phyloP scores from a whole-genome alignment of 768 basidiomycete species.

The Phylloporus sp. region DNA sequence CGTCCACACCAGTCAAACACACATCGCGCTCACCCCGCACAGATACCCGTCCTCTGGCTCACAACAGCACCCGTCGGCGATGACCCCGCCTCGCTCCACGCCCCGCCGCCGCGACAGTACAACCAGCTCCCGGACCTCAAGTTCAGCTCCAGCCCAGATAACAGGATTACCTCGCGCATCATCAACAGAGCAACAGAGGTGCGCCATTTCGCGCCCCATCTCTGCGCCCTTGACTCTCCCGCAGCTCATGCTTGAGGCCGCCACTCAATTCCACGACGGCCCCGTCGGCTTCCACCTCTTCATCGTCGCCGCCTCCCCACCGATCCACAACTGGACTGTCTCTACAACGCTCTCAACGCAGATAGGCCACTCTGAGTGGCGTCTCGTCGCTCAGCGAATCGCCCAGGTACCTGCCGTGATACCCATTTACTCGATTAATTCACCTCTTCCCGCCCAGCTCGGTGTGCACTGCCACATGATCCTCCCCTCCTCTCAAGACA shows the following conservation, averaged over 20 bases:
- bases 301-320: conserved; percentile 50
- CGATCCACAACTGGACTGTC: conserved; percentile 30
- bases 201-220: background rate
- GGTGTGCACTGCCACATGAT: conserved; percentile 59
- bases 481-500: conserved; percentile 43
- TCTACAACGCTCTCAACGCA: conserved; percentile 23
- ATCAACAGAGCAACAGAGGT: conserved; percentile 48
- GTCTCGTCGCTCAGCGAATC: conserved; percentile 40
- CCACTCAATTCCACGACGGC: conserved; percentile 28
- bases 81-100: conserved; percentile 16
- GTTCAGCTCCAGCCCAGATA: conserved; percentile 41
- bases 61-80: conserved; percentile 42
- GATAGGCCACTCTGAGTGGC: conserved; percentile 38
- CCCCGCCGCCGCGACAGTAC: conserved; percentile 39
- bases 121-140: conserved; percentile 38
- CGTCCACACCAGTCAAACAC: background rate
- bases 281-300: conserved; percentile 47
- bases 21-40: conserved; percentile 1
- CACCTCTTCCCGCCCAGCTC: conserved; percentile 35
- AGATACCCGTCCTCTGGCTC: conserved; percentile 41
- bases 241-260: conserved; percentile 29
- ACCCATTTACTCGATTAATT: conserved; percentile 7
- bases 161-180: conserved; percentile 41
- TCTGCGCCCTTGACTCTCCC: background rate
- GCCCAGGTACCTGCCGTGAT: conserved; percentile 37